phyloP scores from a whole-genome alignment of 257 asterid species.

The Solanum chaucha region DNA sequence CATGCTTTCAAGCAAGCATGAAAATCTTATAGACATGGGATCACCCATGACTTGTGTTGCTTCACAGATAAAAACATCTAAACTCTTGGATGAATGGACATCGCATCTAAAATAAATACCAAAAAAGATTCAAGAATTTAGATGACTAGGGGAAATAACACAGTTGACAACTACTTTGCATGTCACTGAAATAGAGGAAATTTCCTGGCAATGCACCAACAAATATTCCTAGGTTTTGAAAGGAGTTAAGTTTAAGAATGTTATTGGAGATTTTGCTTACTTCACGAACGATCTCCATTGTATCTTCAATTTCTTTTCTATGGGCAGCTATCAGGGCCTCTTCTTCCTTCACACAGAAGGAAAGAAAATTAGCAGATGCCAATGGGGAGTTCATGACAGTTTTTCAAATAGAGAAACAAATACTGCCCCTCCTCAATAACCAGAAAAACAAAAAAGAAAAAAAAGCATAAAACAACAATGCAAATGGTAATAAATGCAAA shows the following conservation, averaged over 20 bases:
- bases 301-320: slow-evolving; percentile 93
- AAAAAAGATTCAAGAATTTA: neutral
- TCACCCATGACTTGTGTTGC: neutral
- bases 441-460: neutral
- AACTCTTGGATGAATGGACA: neutral
- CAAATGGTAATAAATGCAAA: neutral
- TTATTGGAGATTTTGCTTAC: slow-evolving; percentile 22
- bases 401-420: neutral
- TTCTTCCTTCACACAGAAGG: slow-evolving; percentile 59
- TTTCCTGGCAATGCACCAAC: neutral
- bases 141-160: neutral
- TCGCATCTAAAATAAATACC: neutral
- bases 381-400: slow-evolving; percentile 1
- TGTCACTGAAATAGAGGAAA: neutral
- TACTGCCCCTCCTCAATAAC: neutral
- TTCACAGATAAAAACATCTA: neutral
- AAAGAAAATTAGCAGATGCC: neutral
- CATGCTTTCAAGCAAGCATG: neutral
- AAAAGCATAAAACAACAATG: neutral
- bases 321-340: slow-evolving; percentile 96
- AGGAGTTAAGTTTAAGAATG: neutral
- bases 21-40: neutral
- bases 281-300: slow-evolving; percentile 99
- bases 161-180: neutral
- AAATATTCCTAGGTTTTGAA: neutral